These are phyloP conservation scores for Ogataea pilisensis DNA, from an alignment of 805 yeast genomes.

Conservation along the genomic window DNA sequence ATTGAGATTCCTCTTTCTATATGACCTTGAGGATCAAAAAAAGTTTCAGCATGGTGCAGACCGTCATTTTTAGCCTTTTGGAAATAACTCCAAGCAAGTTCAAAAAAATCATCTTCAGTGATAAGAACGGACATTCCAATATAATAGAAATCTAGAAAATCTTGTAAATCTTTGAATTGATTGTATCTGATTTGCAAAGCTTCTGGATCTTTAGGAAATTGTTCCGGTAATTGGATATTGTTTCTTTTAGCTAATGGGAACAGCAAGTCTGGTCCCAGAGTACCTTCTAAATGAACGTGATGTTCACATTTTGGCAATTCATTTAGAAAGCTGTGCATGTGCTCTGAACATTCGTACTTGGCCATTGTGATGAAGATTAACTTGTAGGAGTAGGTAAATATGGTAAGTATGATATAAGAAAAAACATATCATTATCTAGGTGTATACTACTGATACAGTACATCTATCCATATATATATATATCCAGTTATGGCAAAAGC, in stretches of 20 bases:
- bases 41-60: slow-evolving; percentile 66
- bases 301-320: slow-evolving; percentile 87
- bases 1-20: slow-evolving; percentile 59
- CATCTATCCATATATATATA: too few species aligned
- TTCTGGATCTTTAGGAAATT: slow-evolving; percentile 57
- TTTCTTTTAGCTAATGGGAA: slow-evolving; percentile 69
- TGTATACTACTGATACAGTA: too few species aligned
- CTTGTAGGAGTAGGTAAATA: background rate
- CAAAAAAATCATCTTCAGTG: slow-evolving; percentile 67
- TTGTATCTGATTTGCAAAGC: slow-evolving; percentile 56
- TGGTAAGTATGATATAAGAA: too few species aligned
- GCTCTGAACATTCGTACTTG: slow-evolving; percentile 30
- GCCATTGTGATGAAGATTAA: slow-evolving; percentile 3
- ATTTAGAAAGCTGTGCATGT: slow-evolving; percentile 47
- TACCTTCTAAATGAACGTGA: slow-evolving; percentile 82
- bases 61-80: slow-evolving; percentile 55
- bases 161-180: slow-evolving; percentile 65
- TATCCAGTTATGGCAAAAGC: too few species aligned
- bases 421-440: too few species aligned
- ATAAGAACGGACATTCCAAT: slow-evolving; percentile 76
- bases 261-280: slow-evolving; percentile 69
- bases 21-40: slow-evolving; percentile 85
- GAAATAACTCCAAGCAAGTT: slow-evolving; percentile 74
- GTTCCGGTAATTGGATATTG: slow-evolving; percentile 52
- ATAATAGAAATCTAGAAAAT: slow-evolving; percentile 74